Evolutionary conservation across 192 early-diverging fungal species (phyloP).

Genomic region (Helicostylum pulchrum): DNA sequence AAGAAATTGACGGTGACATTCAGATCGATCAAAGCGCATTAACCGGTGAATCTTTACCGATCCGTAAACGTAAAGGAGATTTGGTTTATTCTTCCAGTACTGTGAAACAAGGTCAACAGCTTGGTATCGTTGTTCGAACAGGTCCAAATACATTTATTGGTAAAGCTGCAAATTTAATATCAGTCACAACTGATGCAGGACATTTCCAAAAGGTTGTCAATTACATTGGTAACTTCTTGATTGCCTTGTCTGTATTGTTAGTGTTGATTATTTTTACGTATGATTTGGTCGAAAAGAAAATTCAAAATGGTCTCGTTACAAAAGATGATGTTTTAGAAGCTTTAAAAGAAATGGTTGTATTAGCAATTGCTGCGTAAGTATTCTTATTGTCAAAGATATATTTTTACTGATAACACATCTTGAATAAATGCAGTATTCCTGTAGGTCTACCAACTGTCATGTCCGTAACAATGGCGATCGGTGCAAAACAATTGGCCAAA

Average conservation of each 20-base stretch:
- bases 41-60: constrained; percentile 74
- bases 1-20: constrained; percentile 47
- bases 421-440: constrained; percentile 53
- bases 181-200: constrained; percentile 62
- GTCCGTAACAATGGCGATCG: constrained; percentile 86
- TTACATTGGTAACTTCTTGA: constrained; percentile 74
- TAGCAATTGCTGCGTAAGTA: constrained; percentile 65
- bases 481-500: constrained; percentile 66
- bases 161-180: constrained; percentile 67
- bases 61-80: constrained; percentile 51
- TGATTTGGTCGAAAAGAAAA: constrained; percentile 30
- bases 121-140: constrained; percentile 68
- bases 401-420: background rate
- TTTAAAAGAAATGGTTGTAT: constrained; percentile 58
- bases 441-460: constrained; percentile 78
- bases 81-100: constrained; percentile 68
- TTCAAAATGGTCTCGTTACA: constrained; percentile 39
- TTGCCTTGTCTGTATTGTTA: constrained; percentile 53
- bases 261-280: constrained; percentile 55
- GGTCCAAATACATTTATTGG: constrained; percentile 73
- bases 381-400: background rate
- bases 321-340: constrained; percentile 53
- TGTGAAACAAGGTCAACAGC: constrained; percentile 73
- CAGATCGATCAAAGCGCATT: constrained; percentile 71
- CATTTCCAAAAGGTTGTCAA: constrained; percentile 81